Conservation (phyloP, 805 yeast species). For the Metschnikowia hibisci region DNA sequence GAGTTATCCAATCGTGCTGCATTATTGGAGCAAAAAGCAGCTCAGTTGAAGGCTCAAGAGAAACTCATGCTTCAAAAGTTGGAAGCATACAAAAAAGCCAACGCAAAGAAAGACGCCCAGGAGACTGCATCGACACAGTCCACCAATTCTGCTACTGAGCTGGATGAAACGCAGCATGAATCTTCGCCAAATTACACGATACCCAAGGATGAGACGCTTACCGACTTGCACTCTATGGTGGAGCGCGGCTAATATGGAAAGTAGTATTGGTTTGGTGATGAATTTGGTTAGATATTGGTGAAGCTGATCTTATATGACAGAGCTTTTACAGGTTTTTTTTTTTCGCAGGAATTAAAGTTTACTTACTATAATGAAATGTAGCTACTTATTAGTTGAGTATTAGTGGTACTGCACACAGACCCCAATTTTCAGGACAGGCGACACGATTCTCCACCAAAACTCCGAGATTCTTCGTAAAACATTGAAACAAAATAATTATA, state of each 20-base stretch:
- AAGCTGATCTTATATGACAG: no score
- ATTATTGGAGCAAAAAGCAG: conserved; percentile 70
- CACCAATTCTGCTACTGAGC: not conserved
- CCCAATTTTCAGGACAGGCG: no score
- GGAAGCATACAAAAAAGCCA: conserved; percentile 18
- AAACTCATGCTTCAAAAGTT: conserved; percentile 44
- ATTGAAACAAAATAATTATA: no score
- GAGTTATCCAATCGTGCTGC: conserved; percentile 74
- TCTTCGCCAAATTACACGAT: conserved; percentile 18
- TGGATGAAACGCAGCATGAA: conserved; percentile 5
- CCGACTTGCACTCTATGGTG: conserved; percentile 46
- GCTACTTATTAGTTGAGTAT: no score
- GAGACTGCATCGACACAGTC: not conserved
- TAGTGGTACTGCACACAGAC: no score
- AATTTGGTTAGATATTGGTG: no score
- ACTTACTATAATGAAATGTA: no score
- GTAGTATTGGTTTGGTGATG: no score
- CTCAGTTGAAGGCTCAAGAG: conserved; percentile 65
- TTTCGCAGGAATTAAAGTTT: no score
- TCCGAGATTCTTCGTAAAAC: no score
- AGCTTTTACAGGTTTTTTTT: no score
- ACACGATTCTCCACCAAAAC: no score
- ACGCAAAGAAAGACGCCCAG: conserved; percentile 6
- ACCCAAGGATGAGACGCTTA: conserved; percentile 49
- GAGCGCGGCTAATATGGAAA: not conserved